Percentiles rank a stretch among this genome's conserved stretches.
Conservation (phyloP, 345 rosid species). For the Citrus sinensis region DVS_A1.0 CM039168.1:11083501-11084000, state of each 20-base stretch:
- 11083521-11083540: background rate
- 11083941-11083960: conserved; percentile 71
- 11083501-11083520: background rate
- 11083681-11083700: background rate
- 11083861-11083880: background rate
- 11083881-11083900: conserved; percentile 50
- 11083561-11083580: background rate
- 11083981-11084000: conserved; percentile 50
- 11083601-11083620: background rate
- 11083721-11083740: background rate
- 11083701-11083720: background rate
- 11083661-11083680: conserved; percentile 3
- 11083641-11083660: background rate
- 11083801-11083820: background rate
- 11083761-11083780: background rate
- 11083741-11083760: background rate
- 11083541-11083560: background rate
- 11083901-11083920: conserved; percentile 83
- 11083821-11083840: background rate
- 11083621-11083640: background rate
- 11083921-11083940: conserved; percentile 88
- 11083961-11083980: conserved; percentile 92
- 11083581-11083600: background rate
- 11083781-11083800: background rate
- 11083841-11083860: background rate